Base-by-base conservation (phyloP, 2,329 filamentous ascomycete species). In the Fusarium devonianum region DNA sequence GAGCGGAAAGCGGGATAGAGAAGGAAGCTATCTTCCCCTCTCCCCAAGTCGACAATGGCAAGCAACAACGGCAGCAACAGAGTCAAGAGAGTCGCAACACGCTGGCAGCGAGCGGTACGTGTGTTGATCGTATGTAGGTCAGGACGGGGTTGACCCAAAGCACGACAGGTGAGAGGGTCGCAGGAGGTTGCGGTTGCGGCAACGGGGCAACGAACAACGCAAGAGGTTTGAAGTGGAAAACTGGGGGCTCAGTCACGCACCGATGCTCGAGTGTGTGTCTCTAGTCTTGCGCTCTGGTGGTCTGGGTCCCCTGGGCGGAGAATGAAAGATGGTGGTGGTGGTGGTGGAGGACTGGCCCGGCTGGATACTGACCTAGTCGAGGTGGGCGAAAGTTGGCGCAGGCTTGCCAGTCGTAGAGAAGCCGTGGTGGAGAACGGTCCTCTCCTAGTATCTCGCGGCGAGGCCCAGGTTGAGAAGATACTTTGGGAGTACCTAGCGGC, bases 331-430 rank as follows among this genome's bases (percentile, higher is more conserved):
- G 56, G 58, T 53, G 46, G 58, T 49, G 43, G 58, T 49, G 56
- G 57, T 58, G 58, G 60, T 36, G 39, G 55, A 51, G 49, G 54
- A 32, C 48, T 54, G 55, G 36, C 42, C 38, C 33, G 43, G 49
- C 44, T 44, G 49, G 40, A 57, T 41, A 57, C 33, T 39, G 38
- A 53, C 45, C 44, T 14, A 35, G 29, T 49, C 34, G 32, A 63
- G 52, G 60, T 58, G 58, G 60, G 60, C 41, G 45, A 44, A 49
- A 62, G 60, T 52, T 59, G 60, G 60, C 46, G 54, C 56, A 43
- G 56, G 59, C 49, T 37, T 19, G 21, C 21, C 44, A 26, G 54
- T 32, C 13, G 28, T 51, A 58, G 5, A 56, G 29, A 19, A 18
- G 21, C 21, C n/a, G n/a, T 46, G 40, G 51, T 62, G 55, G 38